Base-by-base conservation (phyloP, 176 grass and related monocot species). In the Avena atlantica region DNA sequence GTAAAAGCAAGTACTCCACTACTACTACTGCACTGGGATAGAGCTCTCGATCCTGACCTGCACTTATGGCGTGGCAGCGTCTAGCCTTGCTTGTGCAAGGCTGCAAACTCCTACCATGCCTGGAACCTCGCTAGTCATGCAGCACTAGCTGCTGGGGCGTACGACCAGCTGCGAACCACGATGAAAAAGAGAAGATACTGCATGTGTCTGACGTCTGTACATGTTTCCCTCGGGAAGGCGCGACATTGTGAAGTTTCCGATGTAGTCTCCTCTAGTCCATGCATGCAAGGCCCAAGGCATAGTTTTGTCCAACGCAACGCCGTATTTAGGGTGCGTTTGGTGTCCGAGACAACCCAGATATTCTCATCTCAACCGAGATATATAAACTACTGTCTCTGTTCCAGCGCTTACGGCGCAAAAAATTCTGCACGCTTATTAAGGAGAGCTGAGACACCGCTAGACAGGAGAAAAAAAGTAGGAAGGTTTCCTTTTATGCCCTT, bases 181-280 rank as follows among this genome's bases (percentile, higher is more conserved):
- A 68, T 50, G 74, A 80, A 50, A 71, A 85, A 77, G 72, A 24
- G 45, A 37, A 65, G 72, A 77, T 71, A 60, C 75, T 47, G 63
- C 50, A 49, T 75, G 66, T 83, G 20, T 57, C 66, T 6, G 20
- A 66, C 71, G 12, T 49, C 20, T 24, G 71, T 57, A 59, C 67
- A 47, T 64, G 10, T 67, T 78, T 55, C 60, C 31, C 50, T 78
- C 36, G 86, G 72, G 86, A 88, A 88, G 36, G 72, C 62, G 72
- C 72, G 72, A 88, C 66, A 50, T 49, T 23, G 80, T 59, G 36
- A 4, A 20, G 72, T 83, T 88, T 36, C 50, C 79, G 60, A 88
- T 58, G 79, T 60, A 27, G 16, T 16, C 45, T 42, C 40, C 1
- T 8, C 40, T 42, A 37, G 6, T 42, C 40, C 40, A 42, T 42